These are phyloP conservation scores for Stenogyne calaminthoides DNA, from an alignment of 305 asterid genomes.

Conservation along the genomic window DNA sequence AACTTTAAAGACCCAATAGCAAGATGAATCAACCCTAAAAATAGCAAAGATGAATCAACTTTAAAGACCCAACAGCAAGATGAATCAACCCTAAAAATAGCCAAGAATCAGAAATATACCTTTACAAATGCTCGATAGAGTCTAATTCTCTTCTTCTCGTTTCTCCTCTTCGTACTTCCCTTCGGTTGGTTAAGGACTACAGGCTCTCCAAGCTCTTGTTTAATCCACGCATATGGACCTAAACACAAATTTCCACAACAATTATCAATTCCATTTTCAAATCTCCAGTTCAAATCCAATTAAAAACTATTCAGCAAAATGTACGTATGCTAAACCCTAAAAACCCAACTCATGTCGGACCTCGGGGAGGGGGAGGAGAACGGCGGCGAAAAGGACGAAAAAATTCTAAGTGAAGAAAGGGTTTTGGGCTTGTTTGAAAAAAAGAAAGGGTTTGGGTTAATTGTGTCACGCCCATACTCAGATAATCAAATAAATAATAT, in stretches of 20 bases:
- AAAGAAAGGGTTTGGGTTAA: no score
- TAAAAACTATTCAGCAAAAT: neutral
- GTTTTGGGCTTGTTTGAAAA: no score
- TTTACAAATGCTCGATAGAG: conserved; percentile 62
- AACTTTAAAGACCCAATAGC: neutral
- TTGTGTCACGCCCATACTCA: no score
- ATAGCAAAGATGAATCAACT: neutral
- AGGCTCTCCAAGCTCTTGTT: conserved; percentile 67
- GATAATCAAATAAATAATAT: no score
- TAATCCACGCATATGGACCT: conserved; percentile 88
- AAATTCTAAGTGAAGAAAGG: no score
- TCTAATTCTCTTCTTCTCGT: conserved; percentile 76
- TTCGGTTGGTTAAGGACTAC: conserved; percentile 76
- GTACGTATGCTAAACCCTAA: conserved; percentile 16
- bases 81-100: neutral
- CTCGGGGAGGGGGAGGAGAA: no score
- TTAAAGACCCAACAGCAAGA: neutral
- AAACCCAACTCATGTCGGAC: conserved; percentile 37
- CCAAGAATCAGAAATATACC: conserved; percentile 42
- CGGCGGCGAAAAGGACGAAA: no score
- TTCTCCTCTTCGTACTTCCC: conserved; percentile 86
- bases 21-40: neutral
- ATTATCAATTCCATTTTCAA: conserved; percentile 13
- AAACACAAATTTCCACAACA: conserved; percentile 30
- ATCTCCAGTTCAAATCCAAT: neutral